These are phyloP conservation scores for Aspergillus biplanus DNA, from an alignment of 495 filamentous ascomycete species.

Conservation along the genomic window DNA sequence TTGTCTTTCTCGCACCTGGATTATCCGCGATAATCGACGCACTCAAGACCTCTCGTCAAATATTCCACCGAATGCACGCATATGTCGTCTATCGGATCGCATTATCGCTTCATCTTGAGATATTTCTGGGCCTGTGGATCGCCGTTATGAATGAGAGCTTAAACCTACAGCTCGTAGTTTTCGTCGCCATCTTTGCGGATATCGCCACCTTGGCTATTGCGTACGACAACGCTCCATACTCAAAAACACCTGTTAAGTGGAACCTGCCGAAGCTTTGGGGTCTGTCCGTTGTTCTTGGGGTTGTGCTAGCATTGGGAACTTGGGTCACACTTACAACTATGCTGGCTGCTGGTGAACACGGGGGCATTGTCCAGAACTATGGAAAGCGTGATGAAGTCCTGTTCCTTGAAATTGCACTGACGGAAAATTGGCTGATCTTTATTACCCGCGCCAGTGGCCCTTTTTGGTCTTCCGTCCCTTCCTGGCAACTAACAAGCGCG, in stretches of 20 bases:
- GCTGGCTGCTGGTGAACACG: conserved; percentile 63
- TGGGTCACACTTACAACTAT: conserved; percentile 86
- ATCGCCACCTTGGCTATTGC: conserved; percentile 91
- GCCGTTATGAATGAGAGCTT: conserved; percentile 80
- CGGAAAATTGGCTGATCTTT: conserved; percentile 97
- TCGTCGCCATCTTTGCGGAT: conserved; percentile 94
- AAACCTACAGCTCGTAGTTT: conserved; percentile 84
- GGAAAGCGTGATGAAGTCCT: conserved; percentile 80
- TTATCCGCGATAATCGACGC: conserved; percentile 92
- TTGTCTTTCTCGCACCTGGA: conserved; percentile 90
- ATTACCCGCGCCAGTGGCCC: conserved; percentile 88
- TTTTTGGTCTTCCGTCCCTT: conserved; percentile 84
- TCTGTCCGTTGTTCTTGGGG: conserved; percentile 80
- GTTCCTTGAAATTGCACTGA: conserved; percentile 88
- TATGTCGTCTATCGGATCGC: conserved; percentile 97
- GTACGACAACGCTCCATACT: conserved; percentile 91
- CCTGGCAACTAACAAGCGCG: conserved; percentile 76
- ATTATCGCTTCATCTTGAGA: conserved; percentile 84
- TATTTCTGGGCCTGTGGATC: conserved; percentile 91
- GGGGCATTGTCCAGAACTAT: conserved; percentile 85
- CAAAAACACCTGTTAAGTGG: conserved; percentile 88
- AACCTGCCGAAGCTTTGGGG: conserved; percentile 92
- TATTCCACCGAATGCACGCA: conserved; percentile 97
- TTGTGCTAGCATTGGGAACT: conserved; percentile 78
- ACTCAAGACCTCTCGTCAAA: conserved; percentile 91